Percentiles rank a stretch among this genome's conserved stretches.
Conservation (phyloP, 2,329 filamentous ascomycete genomes). For the Bimuria novae-zelandiae region DNA sequence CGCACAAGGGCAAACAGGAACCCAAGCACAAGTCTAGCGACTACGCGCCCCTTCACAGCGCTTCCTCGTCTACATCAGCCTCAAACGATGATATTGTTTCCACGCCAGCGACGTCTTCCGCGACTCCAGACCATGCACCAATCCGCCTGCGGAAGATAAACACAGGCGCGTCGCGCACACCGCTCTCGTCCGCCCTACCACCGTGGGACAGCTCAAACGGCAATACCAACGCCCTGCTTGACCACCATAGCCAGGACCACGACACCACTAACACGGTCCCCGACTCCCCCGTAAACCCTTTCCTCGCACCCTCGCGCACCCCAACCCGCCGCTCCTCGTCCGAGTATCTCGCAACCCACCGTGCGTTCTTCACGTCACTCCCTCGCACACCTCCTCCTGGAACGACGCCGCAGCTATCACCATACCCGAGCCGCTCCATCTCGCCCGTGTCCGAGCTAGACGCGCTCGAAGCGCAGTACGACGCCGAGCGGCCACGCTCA, state of each 20-base stretch:
- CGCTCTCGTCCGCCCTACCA: not conserved
- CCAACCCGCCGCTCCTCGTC: not conserved
- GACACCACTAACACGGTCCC: not conserved
- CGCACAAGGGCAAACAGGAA: not conserved
- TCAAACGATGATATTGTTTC: not conserved
- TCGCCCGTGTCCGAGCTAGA: not conserved
- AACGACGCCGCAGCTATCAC: not conserved
- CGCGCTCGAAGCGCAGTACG: slow-evolving; percentile 1
- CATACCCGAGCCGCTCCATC: not conserved
- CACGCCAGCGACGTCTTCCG: not conserved
- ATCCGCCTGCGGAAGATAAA: not conserved
- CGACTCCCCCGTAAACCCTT: not conserved
- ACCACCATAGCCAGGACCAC: not conserved
- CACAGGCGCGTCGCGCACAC: not conserved
- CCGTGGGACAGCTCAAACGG: not conserved
- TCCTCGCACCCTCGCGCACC: not conserved
- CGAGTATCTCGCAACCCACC: not conserved
- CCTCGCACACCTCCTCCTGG: not conserved
- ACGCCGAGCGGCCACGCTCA: not conserved
- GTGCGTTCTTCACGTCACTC: not conserved
- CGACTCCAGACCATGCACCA: not conserved
- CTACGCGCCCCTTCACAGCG: not conserved
- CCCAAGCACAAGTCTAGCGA: not conserved
- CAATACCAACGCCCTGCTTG: not conserved
- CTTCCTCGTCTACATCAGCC: not conserved